Conservation (phyloP, 2,329 filamentous ascomycete species). For the Taxawa tesnikishii region DNA sequence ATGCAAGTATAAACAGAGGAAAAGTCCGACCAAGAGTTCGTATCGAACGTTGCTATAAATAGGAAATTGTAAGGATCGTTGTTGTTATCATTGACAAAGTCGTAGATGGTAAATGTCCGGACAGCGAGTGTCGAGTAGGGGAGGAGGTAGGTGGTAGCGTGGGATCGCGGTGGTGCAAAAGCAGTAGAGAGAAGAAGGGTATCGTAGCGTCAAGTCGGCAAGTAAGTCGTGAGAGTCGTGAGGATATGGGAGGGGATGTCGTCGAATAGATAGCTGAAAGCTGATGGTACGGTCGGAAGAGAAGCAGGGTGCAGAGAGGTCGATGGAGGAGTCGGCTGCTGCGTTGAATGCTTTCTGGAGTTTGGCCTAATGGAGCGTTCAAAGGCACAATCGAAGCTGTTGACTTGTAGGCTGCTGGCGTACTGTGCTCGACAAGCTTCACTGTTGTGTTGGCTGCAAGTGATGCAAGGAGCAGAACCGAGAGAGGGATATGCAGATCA, state of each 20-base stretch:
- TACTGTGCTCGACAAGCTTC: too few relatives aligned
- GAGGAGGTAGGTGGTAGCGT: slow-evolving; percentile 9
- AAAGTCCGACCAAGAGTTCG: not conserved
- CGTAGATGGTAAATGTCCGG: slow-evolving; percentile 6
- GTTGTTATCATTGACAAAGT: slow-evolving; percentile 14
- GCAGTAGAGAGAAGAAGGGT: not conserved
- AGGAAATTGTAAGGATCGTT: slow-evolving; percentile 15
- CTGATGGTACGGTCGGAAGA: not conserved
- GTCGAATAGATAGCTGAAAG: not conserved
- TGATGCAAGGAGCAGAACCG: slow-evolving; percentile 4
- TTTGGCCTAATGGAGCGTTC: not conserved
- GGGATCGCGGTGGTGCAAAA: too few relatives aligned
- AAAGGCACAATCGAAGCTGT: too few relatives aligned
- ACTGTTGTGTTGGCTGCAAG: too few relatives aligned
- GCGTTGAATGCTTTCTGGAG: too few relatives aligned
- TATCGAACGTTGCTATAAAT: not conserved
- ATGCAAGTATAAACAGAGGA: not conserved
- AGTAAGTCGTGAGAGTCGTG: slow-evolving; percentile 9
- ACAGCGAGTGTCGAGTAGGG: slow-evolving; percentile 5
- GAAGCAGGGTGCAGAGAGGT: not conserved
- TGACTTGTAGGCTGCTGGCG: not conserved
- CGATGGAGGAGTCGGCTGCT: not conserved
- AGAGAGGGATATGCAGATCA: not conserved
- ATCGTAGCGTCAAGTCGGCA: slow-evolving; percentile 5
- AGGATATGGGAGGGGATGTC: slow-evolving; percentile 5